Evolutionary conservation across 2,329 filamentous ascomycete species (phyloP), one percentile per base, ranked within the genome.

Genomic region (Aspergillus tanneri): DNA sequence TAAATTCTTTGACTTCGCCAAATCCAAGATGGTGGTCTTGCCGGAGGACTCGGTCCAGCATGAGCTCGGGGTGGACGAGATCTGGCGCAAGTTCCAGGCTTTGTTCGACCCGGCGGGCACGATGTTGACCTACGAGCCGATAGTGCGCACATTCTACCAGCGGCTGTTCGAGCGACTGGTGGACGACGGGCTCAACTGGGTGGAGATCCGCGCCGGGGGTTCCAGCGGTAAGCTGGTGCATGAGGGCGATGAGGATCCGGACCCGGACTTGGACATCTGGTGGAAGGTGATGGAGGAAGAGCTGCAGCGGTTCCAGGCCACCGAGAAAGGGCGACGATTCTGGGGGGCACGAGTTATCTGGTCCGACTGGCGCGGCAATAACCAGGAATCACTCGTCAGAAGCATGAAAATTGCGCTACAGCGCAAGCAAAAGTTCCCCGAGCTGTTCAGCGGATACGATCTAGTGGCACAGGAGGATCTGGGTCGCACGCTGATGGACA

Each of bases 361-460:
- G 88, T 92, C 89, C 0, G 82, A 81, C 1, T 72, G 90, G 38
- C 82, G 90, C 37, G 73, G 72, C 30, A 37, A 43, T 30, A 30
- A 47, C 23, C 36, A 30, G 4, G 41, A 43, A 1, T 11, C 28
- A 4, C 42, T 56, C 24, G 52, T 37, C 2, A 34, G 22, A 59
- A 82, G 84, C 68, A 96, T 96, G 90, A 86, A 90, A 63, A 75
- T 86, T 55, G 95, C 90, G 69, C 88, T 96, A 57, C 78, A 81
- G 5, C 85, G 88, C 61, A 96, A 96, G 70, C 73, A 86, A 49
- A 78, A 80, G 28, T 90, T 85, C 64, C 88, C 90, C 1, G 77
- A 90, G 43, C 77, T 93, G 3, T 82, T 96, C 56, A 83, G 86
- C 11, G 91, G 90, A 11, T 96, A 88, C 69, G 91, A 96, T 66